Evolutionary conservation across 2,329 filamentous ascomycete genomes (phyloP), one percentile per base, ranked within the genome.

Genomic region (Sporothrix variecibatus): DNA sequence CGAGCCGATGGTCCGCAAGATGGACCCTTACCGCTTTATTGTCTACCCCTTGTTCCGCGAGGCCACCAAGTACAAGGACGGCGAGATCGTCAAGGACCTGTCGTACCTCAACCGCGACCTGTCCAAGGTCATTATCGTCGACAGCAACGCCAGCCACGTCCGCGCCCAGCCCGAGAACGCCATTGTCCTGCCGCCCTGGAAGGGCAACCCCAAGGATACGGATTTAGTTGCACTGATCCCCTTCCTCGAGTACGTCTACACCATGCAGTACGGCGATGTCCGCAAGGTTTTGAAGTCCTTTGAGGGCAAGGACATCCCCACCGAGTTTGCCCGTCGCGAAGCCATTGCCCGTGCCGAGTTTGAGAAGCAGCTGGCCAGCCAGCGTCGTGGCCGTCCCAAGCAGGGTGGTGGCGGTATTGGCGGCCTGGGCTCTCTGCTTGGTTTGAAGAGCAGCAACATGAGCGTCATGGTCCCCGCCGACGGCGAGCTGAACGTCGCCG

Each of bases 1-100:
- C 38, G 94, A 98, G 78, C 94, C 94, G 31, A 88, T 99, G 71
- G 90, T 98, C 77, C 91, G 94, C 80, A 99, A 99, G 84, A 87
- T 99, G 75, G 96, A 99, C 81, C 96, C 95, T 49, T 98, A 93
- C 87, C 93, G 92, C 79, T 94, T 98, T 82, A 94, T 98, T 82
- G 92, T 95, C 85, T 98, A 94, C 93, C 94, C 95, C 1, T 86
- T 99, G 67, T 98, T 94, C 86, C 90, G 96, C 73, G 96, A 99
- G 83, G 96, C 95, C n/a, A 98, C 96, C 75, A 93, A 95, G 80
- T 99, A 97, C 82, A 93, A 98, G 84, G 93, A 97, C 77, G 96
- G 96, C 77, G 93, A 98, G 84, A 95, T 98, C 80, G 89, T 99
- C 84, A 99, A 99, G 94, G 96, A 99, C 81, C 90, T 99, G n/a